These are phyloP conservation scores for Verticillium tricorpus DNA, from an alignment of 2,329 filamentous ascomycete genomes.

Conservation along the genomic window DNA sequence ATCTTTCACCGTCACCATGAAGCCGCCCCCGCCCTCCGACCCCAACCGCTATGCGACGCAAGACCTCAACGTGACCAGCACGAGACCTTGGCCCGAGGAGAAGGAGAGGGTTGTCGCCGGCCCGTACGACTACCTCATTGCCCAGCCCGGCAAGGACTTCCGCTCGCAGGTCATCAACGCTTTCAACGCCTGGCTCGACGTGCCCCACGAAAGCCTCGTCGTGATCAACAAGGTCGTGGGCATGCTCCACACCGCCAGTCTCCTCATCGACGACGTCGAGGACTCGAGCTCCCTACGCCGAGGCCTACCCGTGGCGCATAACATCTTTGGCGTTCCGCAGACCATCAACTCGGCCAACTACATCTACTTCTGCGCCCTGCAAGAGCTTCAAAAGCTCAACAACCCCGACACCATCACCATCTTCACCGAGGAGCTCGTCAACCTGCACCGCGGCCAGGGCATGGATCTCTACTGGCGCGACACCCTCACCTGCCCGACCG, in stretches of 20 bases:
- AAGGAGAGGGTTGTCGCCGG: conserved; percentile 76
- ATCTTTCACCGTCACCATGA: conserved; percentile 31
- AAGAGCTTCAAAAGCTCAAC: conserved; percentile 66
- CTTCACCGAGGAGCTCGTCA: conserved; percentile 77
- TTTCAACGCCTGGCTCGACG: conserved; percentile 76
- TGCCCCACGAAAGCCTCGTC: conserved; percentile 63
- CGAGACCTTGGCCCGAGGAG: conserved; percentile 60
- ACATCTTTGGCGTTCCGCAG: conserved; percentile 79
- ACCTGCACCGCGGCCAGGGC: conserved; percentile 81
- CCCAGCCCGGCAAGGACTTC: conserved; percentile 81
- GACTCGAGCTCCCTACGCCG: conserved; percentile 73
- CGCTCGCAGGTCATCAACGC: conserved; percentile 73
- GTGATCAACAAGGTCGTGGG: conserved; percentile 76
- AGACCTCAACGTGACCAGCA: conserved; percentile 47
- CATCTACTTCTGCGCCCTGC: conserved; percentile 76
- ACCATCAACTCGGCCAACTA: conserved; percentile 92
- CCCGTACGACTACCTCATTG: conserved; percentile 76
- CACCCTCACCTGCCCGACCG: conserved; percentile 75
- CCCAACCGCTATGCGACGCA: conserved; percentile 49
- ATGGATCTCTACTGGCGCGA: conserved; percentile 92
- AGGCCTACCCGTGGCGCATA: conserved; percentile 77
- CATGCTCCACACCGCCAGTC: conserved; percentile 80
- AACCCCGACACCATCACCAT: conserved; percentile 65
- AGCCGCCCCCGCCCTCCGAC: conserved; percentile 37
- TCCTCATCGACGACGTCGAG: conserved; percentile 85